Evolutionary conservation across 2,329 filamentous ascomycete species (phyloP).

Genomic region (Diaporthe humulicola): DNA sequence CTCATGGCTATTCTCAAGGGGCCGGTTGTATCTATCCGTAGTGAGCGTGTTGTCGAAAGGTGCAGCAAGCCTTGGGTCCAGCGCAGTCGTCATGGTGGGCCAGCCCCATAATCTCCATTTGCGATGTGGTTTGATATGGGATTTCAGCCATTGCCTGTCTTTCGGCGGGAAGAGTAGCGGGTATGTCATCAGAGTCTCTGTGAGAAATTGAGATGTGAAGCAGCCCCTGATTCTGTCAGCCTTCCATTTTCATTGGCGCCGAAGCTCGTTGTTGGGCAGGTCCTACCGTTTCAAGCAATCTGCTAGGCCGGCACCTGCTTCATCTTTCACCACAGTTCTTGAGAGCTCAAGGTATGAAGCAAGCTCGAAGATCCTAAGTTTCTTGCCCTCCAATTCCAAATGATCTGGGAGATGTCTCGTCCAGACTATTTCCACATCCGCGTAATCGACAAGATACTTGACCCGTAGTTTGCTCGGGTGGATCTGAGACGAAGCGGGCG

Average conservation of each 20-base stretch:
- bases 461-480: background rate
- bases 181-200: conserved; percentile 1
- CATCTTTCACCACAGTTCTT: background rate
- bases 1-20: background rate
- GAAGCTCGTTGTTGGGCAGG: background rate
- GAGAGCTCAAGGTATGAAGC: background rate
- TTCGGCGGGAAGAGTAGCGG: conserved; percentile 3
- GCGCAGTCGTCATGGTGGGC: background rate
- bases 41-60: background rate
- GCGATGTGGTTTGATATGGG: background rate
- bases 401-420: background rate
- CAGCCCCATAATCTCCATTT: background rate
- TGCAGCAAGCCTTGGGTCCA: background rate
- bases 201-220: background rate
- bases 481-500: background rate
- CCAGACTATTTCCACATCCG: background rate
- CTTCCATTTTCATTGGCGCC: background rate
- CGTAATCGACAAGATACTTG: background rate
- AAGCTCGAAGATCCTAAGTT: background rate
- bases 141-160: background rate
- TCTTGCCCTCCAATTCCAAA: background rate
- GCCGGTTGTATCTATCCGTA: background rate
- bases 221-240: background rate
- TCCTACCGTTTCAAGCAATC: background rate
- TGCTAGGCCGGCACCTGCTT: background rate